A percentile compares a stretch with the other conserved stretches of the same genome.
Evolutionary conservation across 495 filamentous ascomycete species (phyloP).

Genomic region (Glarea lozoyensis): DNA sequence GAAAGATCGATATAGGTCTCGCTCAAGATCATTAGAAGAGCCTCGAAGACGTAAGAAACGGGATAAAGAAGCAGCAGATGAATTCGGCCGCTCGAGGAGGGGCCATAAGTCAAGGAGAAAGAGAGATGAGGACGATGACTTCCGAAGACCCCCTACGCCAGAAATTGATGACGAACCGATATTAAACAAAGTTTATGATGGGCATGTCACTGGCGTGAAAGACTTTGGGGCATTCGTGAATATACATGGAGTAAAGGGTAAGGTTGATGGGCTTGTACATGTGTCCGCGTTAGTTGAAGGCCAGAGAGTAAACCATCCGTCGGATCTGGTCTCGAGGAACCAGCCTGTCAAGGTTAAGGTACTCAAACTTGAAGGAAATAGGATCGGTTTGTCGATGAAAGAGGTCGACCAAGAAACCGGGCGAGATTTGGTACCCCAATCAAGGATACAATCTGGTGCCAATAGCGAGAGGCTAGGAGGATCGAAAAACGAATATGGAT

Average conservation of each 20-base stretch:
- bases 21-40: slow-evolving; percentile 34
- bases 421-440: slow-evolving; percentile 71
- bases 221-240: slow-evolving; percentile 97
- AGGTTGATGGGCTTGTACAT: slow-evolving; percentile 89
- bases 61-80: slow-evolving; percentile 50
- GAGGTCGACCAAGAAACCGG: slow-evolving; percentile 92
- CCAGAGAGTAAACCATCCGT: slow-evolving; percentile 82
- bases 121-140: slow-evolving; percentile 51
- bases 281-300: slow-evolving; percentile 90
- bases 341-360: slow-evolving; percentile 93
- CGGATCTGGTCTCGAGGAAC: slow-evolving; percentile 70
- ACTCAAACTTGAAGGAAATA: slow-evolving; percentile 67
- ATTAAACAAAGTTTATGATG: slow-evolving; percentile 83
- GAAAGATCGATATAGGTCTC: slow-evolving; percentile 30
- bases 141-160: slow-evolving; percentile 61
- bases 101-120: slow-evolving; percentile 33
- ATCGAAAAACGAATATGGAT: slow-evolving; percentile 32
- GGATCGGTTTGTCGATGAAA: slow-evolving; percentile 91
- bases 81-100: slow-evolving; percentile 45
- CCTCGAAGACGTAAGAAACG: slow-evolving; percentile 38
- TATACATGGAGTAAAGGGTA: slow-evolving; percentile 74
- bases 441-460: slow-evolving; percentile 79
- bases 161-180: slow-evolving; percentile 77
- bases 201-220: slow-evolving; percentile 82
- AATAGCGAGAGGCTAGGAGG: slow-evolving; percentile 79